Evolutionary conservation across 2,329 filamentous ascomycete species (phyloP), one percentile per base, ranked within the genome.

Genomic region (Dactylellina leptospora): DNA sequence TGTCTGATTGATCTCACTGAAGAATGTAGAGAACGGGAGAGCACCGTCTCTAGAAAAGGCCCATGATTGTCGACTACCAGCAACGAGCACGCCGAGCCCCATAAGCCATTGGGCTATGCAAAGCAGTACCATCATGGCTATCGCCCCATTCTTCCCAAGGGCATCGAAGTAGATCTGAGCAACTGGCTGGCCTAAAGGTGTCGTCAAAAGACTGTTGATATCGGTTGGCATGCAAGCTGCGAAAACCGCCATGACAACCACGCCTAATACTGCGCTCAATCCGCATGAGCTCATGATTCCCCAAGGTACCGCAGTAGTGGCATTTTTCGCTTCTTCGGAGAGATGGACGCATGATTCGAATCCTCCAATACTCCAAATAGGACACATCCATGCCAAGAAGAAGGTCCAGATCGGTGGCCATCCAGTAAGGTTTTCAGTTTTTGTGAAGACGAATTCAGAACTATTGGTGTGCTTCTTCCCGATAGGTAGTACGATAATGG

Each of bases 91-190:
- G 25, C 82, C 85, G 1, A 87, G 78, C 0, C 85, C 85, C 82
- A 88, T 87, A 18, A 87, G 80, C 77, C 86, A 88, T 76, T 88
- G 86, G 1, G 86, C 84, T 50, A 86, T 82, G 75, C 86, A 85
- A n/a, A 87, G 78, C 0, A 87, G 80, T 0, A 81, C 81, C 83
- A 87, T 87, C 59, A 88, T 81, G 0, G 82, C 85, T 2, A 88
- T 77, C 0, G 86, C 84, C 4, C 85, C 86, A 3, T 82, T 79
- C 76, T 86, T 87, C 8, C 86, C 86, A 3, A 88, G 78, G 0
- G 85, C 84, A 64, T 87, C 85, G 72, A 82, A 87, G 78, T 87
- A 87, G 44, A 87, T 86, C 77, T 82, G 81, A 27, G 84, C 83
- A 82, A 86, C 85, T 0, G 86, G 86, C 75, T 88, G 86, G 1